Conservation (phyloP, 2,329 filamentous ascomycete species). For the Penicillium sp. region DNA sequence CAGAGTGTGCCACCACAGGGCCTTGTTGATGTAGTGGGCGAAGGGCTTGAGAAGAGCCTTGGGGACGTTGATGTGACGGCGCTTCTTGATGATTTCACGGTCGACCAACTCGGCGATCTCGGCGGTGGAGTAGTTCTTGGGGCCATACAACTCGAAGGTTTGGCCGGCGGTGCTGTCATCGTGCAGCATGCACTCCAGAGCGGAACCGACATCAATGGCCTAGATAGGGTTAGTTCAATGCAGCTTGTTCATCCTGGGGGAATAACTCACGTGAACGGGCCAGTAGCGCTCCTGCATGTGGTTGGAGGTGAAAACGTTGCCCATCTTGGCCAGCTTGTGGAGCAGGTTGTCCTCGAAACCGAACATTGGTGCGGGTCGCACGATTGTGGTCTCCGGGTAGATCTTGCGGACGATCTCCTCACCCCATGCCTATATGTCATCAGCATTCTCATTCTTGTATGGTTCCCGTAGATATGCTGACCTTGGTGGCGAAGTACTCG, state of each 20-base stretch:
- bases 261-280: constrained; percentile 75
- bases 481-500: constrained; percentile 90
- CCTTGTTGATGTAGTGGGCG: constrained; percentile 72
- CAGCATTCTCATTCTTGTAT: constrained; percentile 7
- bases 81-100: constrained; percentile 85
- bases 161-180: constrained; percentile 87
- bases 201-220: constrained; percentile 86
- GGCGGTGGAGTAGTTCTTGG: constrained; percentile 84
- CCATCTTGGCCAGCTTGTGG: constrained; percentile 75
- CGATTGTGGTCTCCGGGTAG: constrained; percentile 96
- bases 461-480: constrained; percentile 35
- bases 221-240: constrained; percentile 37
- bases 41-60: constrained; percentile 75
- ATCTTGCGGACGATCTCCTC: constrained; percentile 83
- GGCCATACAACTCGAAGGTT: constrained; percentile 92
- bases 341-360: constrained; percentile 93
- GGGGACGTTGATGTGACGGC: constrained; percentile 87
- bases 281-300: constrained; percentile 88
- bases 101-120: constrained; percentile 88
- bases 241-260: neutral
- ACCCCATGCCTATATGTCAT: constrained; percentile 61
- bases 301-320: constrained; percentile 86
- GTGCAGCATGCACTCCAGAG: constrained; percentile 84
- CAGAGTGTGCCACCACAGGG: constrained; percentile 83
- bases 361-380: constrained; percentile 89